Evolutionary conservation across 148 eudicot genomes (phyloP), one percentile per base, ranked within the genome.

Genomic region (Hydrangea macrophylla): DNA sequence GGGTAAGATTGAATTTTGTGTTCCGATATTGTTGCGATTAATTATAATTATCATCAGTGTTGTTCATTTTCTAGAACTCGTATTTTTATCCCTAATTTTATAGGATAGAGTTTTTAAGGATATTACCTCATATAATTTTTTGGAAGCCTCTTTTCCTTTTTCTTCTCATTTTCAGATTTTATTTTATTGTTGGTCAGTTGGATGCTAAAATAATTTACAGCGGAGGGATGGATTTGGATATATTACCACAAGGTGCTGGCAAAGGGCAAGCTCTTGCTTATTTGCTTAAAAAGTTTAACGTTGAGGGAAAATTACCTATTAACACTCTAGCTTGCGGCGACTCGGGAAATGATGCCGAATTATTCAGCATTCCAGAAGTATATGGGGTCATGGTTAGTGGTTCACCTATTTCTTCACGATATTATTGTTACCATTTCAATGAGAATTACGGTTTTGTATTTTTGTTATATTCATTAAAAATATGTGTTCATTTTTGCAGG

Each of bases 201-300:
- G 88, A 84, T 78, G 86, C 76, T 24, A 87, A 87, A 73, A 84
- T 87, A 56, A 84, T 87, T 48, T 87, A 86, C 73, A 86, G 91
- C 76, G 91, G 91, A 76, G 91, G 91, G 44, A 78, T 86, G 55
- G 91, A 86, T 62, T 72, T 86, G 72, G 91, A 86, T 65, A 78
- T 86, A 82, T 78, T 87, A 81, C 84, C 92, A 36, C 88, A 84
- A 84, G 88, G 92, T 40, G 92, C 88, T 64, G 92, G 92, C 27
- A 87, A 87, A 82, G 92, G 92, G 33, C 91, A 87, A 78, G 92
- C 92, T 58, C 81, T 84, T 76, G 88, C 92, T 56, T 87, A 87
- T 82, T 69, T 86, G 81, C 81, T 76, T 22, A 80, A 84, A 71
- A 87, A 82, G 70, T 78, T 87, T 66, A 84, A 74, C 78, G 55